These are phyloP conservation scores for Verbascum thapsus DNA, from an alignment of 257 asterid species.

Conservation along the genomic window DNA sequence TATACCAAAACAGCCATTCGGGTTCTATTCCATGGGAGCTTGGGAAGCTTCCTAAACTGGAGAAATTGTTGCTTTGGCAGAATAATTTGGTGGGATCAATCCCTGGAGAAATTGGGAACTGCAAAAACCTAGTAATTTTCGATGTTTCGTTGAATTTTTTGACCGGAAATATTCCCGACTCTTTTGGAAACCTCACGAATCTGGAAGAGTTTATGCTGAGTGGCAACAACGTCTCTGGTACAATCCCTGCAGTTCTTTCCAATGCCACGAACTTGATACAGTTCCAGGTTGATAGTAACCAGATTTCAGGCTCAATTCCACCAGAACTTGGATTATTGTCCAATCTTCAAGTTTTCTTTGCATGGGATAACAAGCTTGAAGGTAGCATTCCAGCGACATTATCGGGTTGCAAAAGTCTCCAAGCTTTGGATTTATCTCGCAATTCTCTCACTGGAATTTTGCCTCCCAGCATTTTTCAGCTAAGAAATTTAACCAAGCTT, in stretches of 20 bases:
- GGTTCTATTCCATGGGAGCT: conserved; percentile 62
- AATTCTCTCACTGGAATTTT: conserved; percentile 57
- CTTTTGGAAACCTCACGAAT: conserved; percentile 56
- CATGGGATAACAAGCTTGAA: conserved; percentile 76
- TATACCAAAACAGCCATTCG: conserved; percentile 61
- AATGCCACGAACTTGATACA: conserved; percentile 58
- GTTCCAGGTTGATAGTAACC: conserved; percentile 64
- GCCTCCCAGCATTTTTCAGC: conserved; percentile 56
- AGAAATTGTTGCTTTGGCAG: conserved; percentile 69
- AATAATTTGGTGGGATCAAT: conserved; percentile 56
- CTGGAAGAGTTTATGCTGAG: conserved; percentile 72
- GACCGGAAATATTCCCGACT: conserved; percentile 54
- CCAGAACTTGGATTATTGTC: conserved; percentile 53
- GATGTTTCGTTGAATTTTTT: conserved; percentile 62
- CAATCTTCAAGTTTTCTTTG: conserved; percentile 56
- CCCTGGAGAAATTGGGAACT: conserved; percentile 64
- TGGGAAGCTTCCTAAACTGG: conserved; percentile 68
- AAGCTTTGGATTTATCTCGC: conserved; percentile 66
- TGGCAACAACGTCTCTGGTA: conserved; percentile 66
- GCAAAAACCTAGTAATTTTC: conserved; percentile 47
- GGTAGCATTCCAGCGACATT: conserved; percentile 63
- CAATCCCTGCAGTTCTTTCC: conserved; percentile 63
- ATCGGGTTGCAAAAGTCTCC: conserved; percentile 66
- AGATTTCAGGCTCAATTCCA: conserved; percentile 61
- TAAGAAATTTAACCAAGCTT: conserved; percentile 62